Evolutionary conservation across 257 asterid genomes (phyloP).

Genomic region (Paulownia fortunei): DNA sequence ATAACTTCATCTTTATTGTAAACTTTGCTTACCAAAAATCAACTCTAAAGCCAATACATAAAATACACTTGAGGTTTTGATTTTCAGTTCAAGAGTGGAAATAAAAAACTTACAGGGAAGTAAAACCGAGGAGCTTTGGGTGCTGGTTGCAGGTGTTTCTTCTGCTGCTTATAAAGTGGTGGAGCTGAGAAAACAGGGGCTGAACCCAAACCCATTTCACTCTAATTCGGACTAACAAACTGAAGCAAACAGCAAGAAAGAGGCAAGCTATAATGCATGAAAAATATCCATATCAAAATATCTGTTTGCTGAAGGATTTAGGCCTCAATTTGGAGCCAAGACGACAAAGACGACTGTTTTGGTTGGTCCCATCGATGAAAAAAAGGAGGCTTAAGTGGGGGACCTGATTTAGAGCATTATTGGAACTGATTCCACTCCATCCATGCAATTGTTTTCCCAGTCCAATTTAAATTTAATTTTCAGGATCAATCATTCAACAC

Average conservation of each 20-base stretch:
- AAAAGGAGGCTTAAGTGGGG: slow-evolving; percentile 1
- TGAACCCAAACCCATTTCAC: slow-evolving; percentile 48
- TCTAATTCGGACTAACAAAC: neutral
- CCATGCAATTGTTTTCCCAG: no score
- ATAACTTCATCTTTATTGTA: neutral
- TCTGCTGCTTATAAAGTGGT: slow-evolving; percentile 35
- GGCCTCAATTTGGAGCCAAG: slow-evolving; percentile 40
- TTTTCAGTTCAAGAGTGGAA: neutral
- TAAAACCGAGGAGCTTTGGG: slow-evolving; percentile 30
- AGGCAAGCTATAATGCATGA: slow-evolving; percentile 1
- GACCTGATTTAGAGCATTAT: neutral
- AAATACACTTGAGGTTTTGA: neutral
- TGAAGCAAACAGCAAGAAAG: slow-evolving; percentile 8
- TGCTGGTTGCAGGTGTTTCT: slow-evolving; percentile 20
- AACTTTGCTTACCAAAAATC: neutral
- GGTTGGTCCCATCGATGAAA: slow-evolving; percentile 24
- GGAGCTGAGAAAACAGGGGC: slow-evolving; percentile 47
- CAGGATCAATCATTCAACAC: no score
- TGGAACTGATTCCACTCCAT: no score
- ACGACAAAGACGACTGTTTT: neutral
- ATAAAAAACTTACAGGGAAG: slow-evolving; percentile 47
- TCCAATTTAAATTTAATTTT: no score
- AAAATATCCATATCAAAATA: slow-evolving; percentile 37
- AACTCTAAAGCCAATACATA: neutral
- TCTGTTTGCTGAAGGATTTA: slow-evolving; percentile 37